Conservation (phyloP, 2,329 filamentous ascomycete species). For the Pseudocercospora ulei region DNA sequence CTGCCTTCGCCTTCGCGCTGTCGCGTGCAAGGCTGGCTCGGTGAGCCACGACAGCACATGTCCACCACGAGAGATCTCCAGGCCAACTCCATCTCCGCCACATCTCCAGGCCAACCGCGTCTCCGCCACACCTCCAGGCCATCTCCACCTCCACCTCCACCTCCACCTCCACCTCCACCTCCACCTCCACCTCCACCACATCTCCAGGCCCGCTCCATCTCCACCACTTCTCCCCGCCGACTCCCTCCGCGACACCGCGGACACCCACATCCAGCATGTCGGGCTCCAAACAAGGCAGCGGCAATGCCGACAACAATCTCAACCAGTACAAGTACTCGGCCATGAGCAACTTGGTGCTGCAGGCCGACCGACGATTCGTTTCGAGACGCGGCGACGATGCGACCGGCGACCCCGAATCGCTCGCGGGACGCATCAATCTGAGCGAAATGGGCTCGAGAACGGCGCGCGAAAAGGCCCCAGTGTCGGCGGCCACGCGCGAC, state of each 20-base stretch:
- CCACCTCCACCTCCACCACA: background rate
- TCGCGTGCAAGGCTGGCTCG: constrained; percentile 8
- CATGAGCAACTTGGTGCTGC: constrained; percentile 99
- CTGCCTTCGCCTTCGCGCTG: constrained; percentile 1
- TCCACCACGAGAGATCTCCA: background rate
- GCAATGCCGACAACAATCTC: constrained; percentile 31
- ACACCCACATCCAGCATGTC: constrained; percentile 24
- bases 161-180: constrained; percentile 5
- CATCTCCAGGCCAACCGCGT: no score
- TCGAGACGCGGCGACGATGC: constrained; percentile 87
- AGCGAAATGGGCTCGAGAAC: constrained; percentile 87
- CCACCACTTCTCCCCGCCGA: background rate
- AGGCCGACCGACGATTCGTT: constrained; percentile 95
- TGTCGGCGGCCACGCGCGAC: constrained; percentile 46
- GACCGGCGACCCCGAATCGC: constrained; percentile 92
- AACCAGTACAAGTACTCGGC: constrained; percentile 36
- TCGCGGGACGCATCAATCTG: constrained; percentile 87
- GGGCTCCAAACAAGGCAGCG: constrained; percentile 29
- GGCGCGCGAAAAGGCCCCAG: constrained; percentile 67
- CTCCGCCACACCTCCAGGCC: background rate
- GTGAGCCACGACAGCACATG: constrained; percentile 6
- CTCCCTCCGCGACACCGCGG: constrained; percentile 4
- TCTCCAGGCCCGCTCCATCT: background rate
- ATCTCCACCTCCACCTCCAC: background rate
- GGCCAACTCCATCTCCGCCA: background rate